These are phyloP conservation scores for Leishmania amazonensis DNA, from an alignment of 208 protist genomes.

Conservation along the genomic window DNA sequence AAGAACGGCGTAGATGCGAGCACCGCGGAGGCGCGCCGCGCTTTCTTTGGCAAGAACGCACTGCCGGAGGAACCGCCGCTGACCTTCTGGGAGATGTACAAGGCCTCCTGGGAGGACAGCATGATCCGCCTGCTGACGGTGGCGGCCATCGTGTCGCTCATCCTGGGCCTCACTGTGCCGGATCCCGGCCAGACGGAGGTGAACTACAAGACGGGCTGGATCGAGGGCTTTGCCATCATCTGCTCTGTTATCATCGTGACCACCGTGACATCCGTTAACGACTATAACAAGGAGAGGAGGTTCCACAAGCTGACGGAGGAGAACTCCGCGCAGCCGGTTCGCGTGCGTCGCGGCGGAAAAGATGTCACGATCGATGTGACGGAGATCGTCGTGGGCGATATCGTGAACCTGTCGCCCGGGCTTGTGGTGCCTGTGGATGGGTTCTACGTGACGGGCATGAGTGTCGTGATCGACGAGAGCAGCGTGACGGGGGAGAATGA, in stretches of 20 bases:
- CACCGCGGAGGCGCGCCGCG: constrained; percentile 19
- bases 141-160: constrained; percentile 67
- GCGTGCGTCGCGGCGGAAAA: constrained; percentile 90
- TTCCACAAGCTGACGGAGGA: constrained; percentile 95
- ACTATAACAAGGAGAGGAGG: constrained; percentile 95
- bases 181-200: constrained; percentile 62
- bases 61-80: constrained; percentile 70
- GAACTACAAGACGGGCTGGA: constrained; percentile 91
- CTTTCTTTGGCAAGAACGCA: constrained; percentile 58
- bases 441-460: constrained; percentile 82
- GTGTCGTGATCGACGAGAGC: constrained; percentile 91
- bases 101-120: constrained; percentile 77
- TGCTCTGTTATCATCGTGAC: constrained; percentile 95
- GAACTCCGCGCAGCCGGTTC: constrained; percentile 87
- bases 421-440: constrained; percentile 95
- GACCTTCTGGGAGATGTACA: constrained; percentile 83
- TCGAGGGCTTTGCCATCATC: constrained; percentile 97
- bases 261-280: constrained; percentile 93
- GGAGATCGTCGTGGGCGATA: constrained; percentile 96
- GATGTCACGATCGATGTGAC: constrained; percentile 85
- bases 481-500: constrained; percentile 95
- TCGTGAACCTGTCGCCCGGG: constrained; percentile 90
- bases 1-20: constrained; percentile 27
- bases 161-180: constrained; percentile 78
- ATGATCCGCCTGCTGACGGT: constrained; percentile 78